Percentiles rank a stretch among this genome's conserved stretches.
These are phyloP conservation scores for Plectranthus barbatus DNA, from an alignment of 257 asterid genomes.

Conservation along the genomic window DNA sequence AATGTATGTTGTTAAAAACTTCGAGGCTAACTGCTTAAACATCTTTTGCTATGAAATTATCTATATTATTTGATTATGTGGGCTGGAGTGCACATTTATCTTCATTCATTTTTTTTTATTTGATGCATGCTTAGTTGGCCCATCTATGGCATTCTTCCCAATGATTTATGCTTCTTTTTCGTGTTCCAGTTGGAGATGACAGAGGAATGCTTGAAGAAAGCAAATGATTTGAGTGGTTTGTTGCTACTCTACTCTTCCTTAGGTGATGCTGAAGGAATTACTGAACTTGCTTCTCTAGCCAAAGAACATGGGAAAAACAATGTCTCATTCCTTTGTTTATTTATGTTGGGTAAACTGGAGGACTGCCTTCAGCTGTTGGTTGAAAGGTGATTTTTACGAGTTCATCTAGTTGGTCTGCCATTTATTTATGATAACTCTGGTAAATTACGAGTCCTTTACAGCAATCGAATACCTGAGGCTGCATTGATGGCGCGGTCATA, in stretches of 20 bases:
- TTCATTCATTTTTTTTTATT: background rate
- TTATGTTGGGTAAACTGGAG: constrained; percentile 89
- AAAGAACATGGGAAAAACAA: constrained; percentile 91
- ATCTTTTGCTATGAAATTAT: background rate
- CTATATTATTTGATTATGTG: background rate
- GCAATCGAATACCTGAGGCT: constrained; percentile 99
- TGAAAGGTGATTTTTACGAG: constrained; percentile 53
- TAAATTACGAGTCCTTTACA: constrained; percentile 28
- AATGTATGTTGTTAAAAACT: background rate
- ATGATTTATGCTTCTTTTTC: constrained; percentile 6
- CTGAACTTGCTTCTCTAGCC: constrained; percentile 76
- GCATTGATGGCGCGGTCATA: constrained; percentile 99
- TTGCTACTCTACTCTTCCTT: constrained; percentile 82
- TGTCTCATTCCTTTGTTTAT: constrained; percentile 89
- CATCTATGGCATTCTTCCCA: background rate
- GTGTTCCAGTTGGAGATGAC: constrained; percentile 82
- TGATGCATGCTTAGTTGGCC: background rate
- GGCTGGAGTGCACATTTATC: constrained; percentile 2
- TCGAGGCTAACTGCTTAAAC: background rate
- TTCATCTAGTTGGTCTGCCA: constrained; percentile 7
- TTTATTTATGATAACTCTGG: constrained; percentile 3
- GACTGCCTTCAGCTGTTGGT: constrained; percentile 90
- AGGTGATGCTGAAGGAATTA: constrained; percentile 85
- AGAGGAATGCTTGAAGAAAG: constrained; percentile 91
- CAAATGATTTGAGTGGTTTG: constrained; percentile 93